A percentile compares a stretch with the other conserved stretches of the same genome.
Evolutionary conservation across 2,329 filamentous ascomycete genomes (phyloP).

Genomic region (Phialocephala sp.): DNA sequence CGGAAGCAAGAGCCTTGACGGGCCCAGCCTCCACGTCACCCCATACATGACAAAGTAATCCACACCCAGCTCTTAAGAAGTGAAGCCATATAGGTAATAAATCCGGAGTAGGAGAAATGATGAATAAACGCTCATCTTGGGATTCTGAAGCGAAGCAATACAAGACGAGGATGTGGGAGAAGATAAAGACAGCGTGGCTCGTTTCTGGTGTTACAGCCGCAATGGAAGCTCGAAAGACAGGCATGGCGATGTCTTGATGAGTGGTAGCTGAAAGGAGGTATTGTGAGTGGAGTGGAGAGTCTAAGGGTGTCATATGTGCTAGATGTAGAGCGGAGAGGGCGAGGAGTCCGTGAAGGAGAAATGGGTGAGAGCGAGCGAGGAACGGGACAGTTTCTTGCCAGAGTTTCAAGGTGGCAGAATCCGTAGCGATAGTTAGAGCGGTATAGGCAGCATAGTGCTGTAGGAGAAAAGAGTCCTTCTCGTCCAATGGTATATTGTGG

Average conservation of each 20-base stretch:
- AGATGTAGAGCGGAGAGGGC: slow-evolving; percentile 43
- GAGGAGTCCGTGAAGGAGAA: slow-evolving; percentile 27
- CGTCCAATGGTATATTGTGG: slow-evolving; percentile 25
- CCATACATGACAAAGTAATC: slow-evolving; percentile 27
- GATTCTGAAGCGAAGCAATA: slow-evolving; percentile 27
- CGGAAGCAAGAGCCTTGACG: slow-evolving; percentile 17
- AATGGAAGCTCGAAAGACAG: slow-evolving; percentile 25
- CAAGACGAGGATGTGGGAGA: slow-evolving; percentile 31
- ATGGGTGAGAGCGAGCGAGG: slow-evolving; percentile 42
- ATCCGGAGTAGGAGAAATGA: slow-evolving; percentile 24
- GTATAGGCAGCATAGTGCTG: slow-evolving; percentile 29
- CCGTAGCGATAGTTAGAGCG: slow-evolving; percentile 44
- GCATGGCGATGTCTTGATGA: slow-evolving; percentile 28
- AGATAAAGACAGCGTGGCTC: slow-evolving; percentile 29
- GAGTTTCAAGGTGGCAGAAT: not conserved
- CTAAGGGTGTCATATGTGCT: slow-evolving; percentile 14
- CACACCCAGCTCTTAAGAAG: slow-evolving; percentile 28
- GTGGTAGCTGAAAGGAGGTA: slow-evolving; percentile 16
- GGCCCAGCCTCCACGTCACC: slow-evolving; percentile 23
- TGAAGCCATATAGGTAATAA: slow-evolving; percentile 30
- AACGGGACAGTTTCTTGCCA: slow-evolving; percentile 21
- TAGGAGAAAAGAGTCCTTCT: slow-evolving; percentile 24
- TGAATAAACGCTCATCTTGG: slow-evolving; percentile 31
- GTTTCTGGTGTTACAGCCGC: slow-evolving; percentile 18
- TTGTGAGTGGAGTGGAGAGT: not conserved